Base-by-base conservation (phyloP, 352 stramenopile genomes). In the Chrysophaeum taylorii region DNA sequence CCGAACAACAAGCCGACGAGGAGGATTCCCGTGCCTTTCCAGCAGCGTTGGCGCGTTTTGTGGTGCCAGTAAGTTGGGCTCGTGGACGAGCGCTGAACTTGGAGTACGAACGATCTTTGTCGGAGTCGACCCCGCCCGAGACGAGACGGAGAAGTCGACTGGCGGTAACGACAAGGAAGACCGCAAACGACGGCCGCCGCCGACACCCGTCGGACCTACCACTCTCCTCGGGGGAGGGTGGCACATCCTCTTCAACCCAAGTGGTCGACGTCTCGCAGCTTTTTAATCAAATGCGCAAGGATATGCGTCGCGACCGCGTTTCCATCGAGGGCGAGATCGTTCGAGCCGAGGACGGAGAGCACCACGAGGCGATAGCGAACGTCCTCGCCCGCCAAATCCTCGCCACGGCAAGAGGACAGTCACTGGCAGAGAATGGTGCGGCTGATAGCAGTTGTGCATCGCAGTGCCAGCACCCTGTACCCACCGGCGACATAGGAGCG, bases 251-350 rank as follows among this genome's bases (percentile, higher is more conserved):
- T 9, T 9, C 31, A 25, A 16, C 31, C 2, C 1, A 35, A 1
- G 36, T 2, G 33, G 18, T 36, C 12, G 5, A 23, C 31, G 14
- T 7, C 18, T 1, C 33, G 57, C 57, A 45, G 57, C 57, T 21
- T 5, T 4, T 66, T 18, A 18, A 7, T 2, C 57, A 66, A 36
- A 66, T 66, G 57, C 57, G 57, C 57, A 66, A 66, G 57, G 57
- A 66, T 36, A 66, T 66, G 57, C 57, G 31, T 5, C 31, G 57
- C 2, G 57, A 66, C 57, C 57, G 57, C 5, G 35, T 66, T 1
- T 27, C 33, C 12, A 45, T 66, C 33, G 57, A 66, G 33, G 57
- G 35, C 33, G 57, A 66, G 35, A 36, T 63, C 52, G 25, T 36
- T 33, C 2, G 7, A 7, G 25, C 25, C 9, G 14, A 7, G 7